These are phyloP conservation scores for Ustilaginoidea virens DNA, from an alignment of 2,329 filamentous ascomycete species.

Conservation along the genomic window DNA sequence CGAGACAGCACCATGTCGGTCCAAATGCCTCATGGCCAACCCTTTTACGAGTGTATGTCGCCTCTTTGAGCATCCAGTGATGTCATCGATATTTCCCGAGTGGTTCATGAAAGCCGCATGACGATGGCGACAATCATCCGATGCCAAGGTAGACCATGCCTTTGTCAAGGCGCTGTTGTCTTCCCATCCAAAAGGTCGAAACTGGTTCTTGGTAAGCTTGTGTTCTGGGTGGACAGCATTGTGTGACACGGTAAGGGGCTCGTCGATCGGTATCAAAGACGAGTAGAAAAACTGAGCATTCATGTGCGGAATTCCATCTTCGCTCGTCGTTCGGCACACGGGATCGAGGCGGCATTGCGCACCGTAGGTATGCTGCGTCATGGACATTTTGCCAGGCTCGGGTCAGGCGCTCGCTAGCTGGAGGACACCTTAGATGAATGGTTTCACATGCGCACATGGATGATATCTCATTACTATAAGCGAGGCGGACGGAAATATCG, in stretches of 20 bases:
- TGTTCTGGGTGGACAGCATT: slow-evolving; percentile 34
- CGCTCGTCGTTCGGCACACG: slow-evolving; percentile 20
- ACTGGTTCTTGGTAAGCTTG: slow-evolving; percentile 39
- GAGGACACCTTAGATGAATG: too few relatives aligned
- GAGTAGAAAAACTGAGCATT: slow-evolving; percentile 73
- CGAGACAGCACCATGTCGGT: slow-evolving; percentile 1
- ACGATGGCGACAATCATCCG: slow-evolving; percentile 29
- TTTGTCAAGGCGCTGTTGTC: slow-evolving; percentile 71
- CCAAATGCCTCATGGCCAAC: slow-evolving; percentile 1
- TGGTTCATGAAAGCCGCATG: slow-evolving; percentile 22
- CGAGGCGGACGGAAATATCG: too few relatives aligned
- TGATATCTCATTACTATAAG: too few relatives aligned
- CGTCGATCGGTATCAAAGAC: slow-evolving; percentile 70
- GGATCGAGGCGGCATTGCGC: slow-evolving; percentile 41
- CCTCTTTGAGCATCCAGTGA: slow-evolving; percentile 15
- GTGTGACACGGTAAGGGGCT: slow-evolving; percentile 57
- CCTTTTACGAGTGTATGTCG: slow-evolving; percentile 9
- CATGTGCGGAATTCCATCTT: slow-evolving; percentile 40
- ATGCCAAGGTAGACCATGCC: slow-evolving; percentile 52
- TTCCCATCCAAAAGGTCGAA: slow-evolving; percentile 62
- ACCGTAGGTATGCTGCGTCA: slow-evolving; percentile 38
- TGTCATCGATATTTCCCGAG: slow-evolving; percentile 1
- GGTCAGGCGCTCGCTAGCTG: too few relatives aligned
- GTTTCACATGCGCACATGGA: too few relatives aligned
- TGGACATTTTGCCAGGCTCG: slow-evolving; percentile 5